Evolutionary conservation across 768 basidiomycete species (phyloP).

Genomic region (Amanita jacksonii): DNA sequence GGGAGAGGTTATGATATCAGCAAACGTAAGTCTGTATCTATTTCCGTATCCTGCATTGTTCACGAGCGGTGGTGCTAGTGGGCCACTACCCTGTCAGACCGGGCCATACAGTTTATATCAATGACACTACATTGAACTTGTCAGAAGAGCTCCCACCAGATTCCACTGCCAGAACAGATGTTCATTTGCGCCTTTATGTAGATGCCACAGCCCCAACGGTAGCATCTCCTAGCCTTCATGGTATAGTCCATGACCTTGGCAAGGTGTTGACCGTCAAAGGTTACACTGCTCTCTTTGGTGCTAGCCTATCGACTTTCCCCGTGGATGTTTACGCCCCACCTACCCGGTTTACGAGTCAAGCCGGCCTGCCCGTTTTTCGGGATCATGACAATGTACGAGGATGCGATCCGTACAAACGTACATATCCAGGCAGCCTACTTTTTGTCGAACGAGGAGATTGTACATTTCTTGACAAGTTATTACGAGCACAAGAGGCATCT

Average conservation of each 20-base stretch:
- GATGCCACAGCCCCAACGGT: conserved; percentile 36
- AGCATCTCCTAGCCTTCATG: conserved; percentile 17
- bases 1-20: conserved; percentile 81
- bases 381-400: conserved; percentile 48
- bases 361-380: conserved; percentile 46
- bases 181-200: conserved; percentile 52
- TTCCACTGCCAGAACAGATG: conserved; percentile 27
- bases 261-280: conserved; percentile 46
- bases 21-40: conserved; percentile 46
- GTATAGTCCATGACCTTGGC: conserved; percentile 24
- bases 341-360: conserved; percentile 26
- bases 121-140: conserved; percentile 46
- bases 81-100: conserved; percentile 73
- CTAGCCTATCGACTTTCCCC: conserved; percentile 34
- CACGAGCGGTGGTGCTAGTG: conserved; percentile 37
- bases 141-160: conserved; percentile 19
- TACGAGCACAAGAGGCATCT: conserved; percentile 54
- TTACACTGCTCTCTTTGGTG: conserved; percentile 64
- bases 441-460: conserved; percentile 73
- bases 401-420: conserved; percentile 43
- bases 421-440: conserved; percentile 42
- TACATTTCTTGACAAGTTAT: conserved; percentile 80
- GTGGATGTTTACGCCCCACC: conserved; percentile 12
- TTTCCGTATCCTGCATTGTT: background rate
- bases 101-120: conserved; percentile 76